These are phyloP conservation scores for Ceratobasidium sp. DNA, from an alignment of 1,284 basidiomycete species.

Conservation along the genomic window DNA sequence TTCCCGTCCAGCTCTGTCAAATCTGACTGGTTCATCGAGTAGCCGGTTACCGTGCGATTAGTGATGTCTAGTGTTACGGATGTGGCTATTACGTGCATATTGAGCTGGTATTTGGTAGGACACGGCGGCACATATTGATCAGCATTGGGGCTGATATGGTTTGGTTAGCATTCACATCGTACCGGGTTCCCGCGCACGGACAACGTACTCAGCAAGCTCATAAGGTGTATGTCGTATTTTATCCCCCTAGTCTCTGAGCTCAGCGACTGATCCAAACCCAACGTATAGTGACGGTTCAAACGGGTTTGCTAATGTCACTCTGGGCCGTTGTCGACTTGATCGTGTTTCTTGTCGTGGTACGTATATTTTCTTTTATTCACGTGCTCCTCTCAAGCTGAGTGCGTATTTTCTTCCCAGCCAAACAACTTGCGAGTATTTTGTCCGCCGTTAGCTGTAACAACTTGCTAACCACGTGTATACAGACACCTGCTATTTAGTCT, in stretches of 20 bases:
- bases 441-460: background rate
- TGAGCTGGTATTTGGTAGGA: slow-evolving; percentile 59
- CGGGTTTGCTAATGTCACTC: slow-evolving; percentile 57
- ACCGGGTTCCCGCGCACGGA: slow-evolving; percentile 58
- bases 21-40: background rate
- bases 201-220: slow-evolving; percentile 60
- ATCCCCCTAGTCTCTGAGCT: background rate
- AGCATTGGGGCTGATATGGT: background rate
- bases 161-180: slow-evolving; percentile 59
- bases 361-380: slow-evolving; percentile 35
- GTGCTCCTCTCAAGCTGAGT: background rate
- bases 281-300: slow-evolving; percentile 59
- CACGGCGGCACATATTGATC: background rate
- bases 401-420: background rate
- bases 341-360: slow-evolving; percentile 58
- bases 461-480: background rate
- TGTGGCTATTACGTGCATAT: slow-evolving; percentile 57
- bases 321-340: slow-evolving; percentile 57
- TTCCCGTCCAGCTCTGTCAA: too few species aligned
- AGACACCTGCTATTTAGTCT: slow-evolving; percentile 15
- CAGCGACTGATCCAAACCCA: slow-evolving; percentile 3
- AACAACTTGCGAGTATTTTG: slow-evolving; percentile 15
- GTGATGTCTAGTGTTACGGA: slow-evolving; percentile 55
- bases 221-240: slow-evolving; percentile 58
- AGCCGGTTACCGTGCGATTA: slow-evolving; percentile 53